Percentiles rank a stretch among this genome's conserved stretches.
phyloP scores from a whole-genome alignment of 2,329 filamentous ascomycete genomes.

The Ascochyta rabiei region DNA sequence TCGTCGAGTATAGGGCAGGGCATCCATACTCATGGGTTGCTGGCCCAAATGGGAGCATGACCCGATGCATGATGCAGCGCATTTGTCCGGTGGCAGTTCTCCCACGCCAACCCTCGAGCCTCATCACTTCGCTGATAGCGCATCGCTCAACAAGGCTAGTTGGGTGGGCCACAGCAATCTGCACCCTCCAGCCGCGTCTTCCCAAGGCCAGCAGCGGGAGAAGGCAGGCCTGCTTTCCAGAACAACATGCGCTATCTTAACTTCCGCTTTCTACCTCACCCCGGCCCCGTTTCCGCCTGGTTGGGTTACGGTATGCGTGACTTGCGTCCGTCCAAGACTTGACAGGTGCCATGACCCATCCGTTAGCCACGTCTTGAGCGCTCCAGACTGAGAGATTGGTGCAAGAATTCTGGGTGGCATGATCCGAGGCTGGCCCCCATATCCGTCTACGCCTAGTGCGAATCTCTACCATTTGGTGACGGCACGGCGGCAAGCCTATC shows the following conservation, averaged over 20 bases:
- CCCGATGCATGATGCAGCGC: constrained; percentile 41
- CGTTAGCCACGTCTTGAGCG: constrained; percentile 1
- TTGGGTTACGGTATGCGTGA: constrained; percentile 10
- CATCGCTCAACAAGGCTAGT: constrained; percentile 31
- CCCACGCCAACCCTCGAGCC: constrained; percentile 32
- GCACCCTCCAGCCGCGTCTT: constrained; percentile 24
- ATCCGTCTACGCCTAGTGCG: constrained; percentile 4
- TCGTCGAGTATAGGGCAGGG: constrained; percentile 39
- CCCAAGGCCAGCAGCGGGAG: constrained; percentile 26
- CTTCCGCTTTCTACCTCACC: constrained; percentile 11
- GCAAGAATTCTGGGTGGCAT: constrained; percentile 13
- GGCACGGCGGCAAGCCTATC: constrained; percentile 10
- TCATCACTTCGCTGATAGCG: constrained; percentile 36
- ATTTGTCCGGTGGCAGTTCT: constrained; percentile 32
- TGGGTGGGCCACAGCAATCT: constrained; percentile 29
- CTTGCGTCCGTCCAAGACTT: constrained; percentile 11
- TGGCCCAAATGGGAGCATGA: constrained; percentile 36
- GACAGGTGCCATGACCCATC: constrained; percentile 10
- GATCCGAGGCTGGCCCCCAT: constrained; percentile 5
- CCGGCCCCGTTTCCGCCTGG: constrained; percentile 10
- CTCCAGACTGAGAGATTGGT: constrained; percentile 12
- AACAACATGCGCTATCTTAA: constrained; percentile 26
- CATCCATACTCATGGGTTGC: constrained; percentile 25
- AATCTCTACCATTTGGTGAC: constrained; percentile 6
- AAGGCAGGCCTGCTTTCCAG: constrained; percentile 33